A percentile compares a stretch with the other conserved stretches of the same genome.
Evolutionary conservation across 345 rosid genomes (phyloP).

Genomic region (Lepidium aucheri): DNA sequence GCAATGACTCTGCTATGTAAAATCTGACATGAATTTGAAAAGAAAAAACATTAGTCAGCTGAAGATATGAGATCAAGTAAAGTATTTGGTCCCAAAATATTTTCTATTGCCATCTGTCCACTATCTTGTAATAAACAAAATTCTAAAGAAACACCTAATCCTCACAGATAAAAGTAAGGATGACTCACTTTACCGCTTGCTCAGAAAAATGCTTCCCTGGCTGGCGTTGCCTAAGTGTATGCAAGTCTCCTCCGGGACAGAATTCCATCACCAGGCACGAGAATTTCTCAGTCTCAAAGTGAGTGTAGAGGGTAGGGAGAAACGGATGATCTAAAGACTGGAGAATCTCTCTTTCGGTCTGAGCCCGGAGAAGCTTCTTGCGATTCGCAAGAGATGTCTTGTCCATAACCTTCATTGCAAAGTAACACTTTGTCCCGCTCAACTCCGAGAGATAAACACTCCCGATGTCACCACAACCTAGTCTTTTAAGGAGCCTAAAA

Average conservation of each 20-base stretch:
- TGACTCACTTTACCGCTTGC: conserved; percentile 84
- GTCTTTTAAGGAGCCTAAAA: conserved; percentile 76
- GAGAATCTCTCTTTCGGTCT: conserved; percentile 86
- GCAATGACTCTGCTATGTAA: conserved; percentile 63
- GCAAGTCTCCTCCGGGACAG: conserved; percentile 92
- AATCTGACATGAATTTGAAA: conserved; percentile 38
- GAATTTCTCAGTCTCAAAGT: conserved; percentile 89
- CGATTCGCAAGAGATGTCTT: conserved; percentile 82
- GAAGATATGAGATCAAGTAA: not conserved
- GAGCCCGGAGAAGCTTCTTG: conserved; percentile 88
- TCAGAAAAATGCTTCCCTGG: conserved; percentile 82
- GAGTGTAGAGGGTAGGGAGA: conserved; percentile 82
- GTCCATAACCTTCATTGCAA: conserved; percentile 97
- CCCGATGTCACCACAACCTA: conserved; percentile 92
- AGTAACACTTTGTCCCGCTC: conserved; percentile 75
- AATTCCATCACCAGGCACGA: conserved; percentile 91
- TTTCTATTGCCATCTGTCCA: not conserved
- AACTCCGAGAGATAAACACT: conserved; percentile 89
- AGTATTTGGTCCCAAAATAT: not conserved
- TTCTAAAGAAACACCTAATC: not conserved
- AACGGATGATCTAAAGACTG: conserved; percentile 87
- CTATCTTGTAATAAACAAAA: not conserved
- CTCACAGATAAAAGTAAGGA: not conserved
- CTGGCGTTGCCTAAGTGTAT: conserved; percentile 87
- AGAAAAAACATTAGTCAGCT: not conserved